Conservation (phyloP, 1,284 basidiomycete genomes). For the Earliella scabrosa region DNA sequence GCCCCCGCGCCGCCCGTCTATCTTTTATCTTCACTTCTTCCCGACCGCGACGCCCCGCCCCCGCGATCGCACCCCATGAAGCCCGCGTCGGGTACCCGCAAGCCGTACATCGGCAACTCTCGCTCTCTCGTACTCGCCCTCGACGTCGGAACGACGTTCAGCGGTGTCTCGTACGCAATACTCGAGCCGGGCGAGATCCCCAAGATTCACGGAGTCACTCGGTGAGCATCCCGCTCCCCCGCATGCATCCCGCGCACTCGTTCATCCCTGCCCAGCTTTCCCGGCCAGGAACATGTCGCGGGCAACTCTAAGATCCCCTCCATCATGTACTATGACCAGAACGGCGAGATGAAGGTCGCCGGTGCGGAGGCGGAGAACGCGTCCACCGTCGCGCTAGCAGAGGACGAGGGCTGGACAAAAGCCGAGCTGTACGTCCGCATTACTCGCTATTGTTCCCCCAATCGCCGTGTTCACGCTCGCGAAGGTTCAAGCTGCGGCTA, state of each 20-base stretch:
- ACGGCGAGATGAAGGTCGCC: slow-evolving; percentile 66
- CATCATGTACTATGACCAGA: slow-evolving; percentile 69
- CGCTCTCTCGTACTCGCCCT: slow-evolving; percentile 74
- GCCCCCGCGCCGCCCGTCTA: slow-evolving; percentile 10
- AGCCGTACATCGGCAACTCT: slow-evolving; percentile 66
- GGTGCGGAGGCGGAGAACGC: slow-evolving; percentile 75
- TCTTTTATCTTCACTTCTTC: slow-evolving; percentile 19
- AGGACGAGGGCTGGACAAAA: slow-evolving; percentile 76
- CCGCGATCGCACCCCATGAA: slow-evolving; percentile 33
- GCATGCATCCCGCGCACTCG: slow-evolving; percentile 6
- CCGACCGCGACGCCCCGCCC: slow-evolving; percentile 9
- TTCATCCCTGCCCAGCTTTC: too few species aligned
- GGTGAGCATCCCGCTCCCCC: slow-evolving; percentile 48
- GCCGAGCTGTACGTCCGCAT: slow-evolving; percentile 62
- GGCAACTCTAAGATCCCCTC: slow-evolving; percentile 83
- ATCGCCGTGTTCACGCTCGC: slow-evolving; percentile 5
- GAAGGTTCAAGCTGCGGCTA: slow-evolving; percentile 77
- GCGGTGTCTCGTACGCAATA: slow-evolving; percentile 77
- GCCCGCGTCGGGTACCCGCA: slow-evolving; percentile 56
- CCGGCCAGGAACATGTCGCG: slow-evolving; percentile 82
- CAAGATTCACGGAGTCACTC: slow-evolving; percentile 73
- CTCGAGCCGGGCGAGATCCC: slow-evolving; percentile 75
- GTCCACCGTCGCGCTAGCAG: slow-evolving; percentile 61
- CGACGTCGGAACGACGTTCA: slow-evolving; percentile 79
- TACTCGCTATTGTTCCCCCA: slow-evolving; percentile 1